Evolutionary conservation across 2,329 filamentous ascomycete species (phyloP).

Genomic region (Neonectria hederae): DNA sequence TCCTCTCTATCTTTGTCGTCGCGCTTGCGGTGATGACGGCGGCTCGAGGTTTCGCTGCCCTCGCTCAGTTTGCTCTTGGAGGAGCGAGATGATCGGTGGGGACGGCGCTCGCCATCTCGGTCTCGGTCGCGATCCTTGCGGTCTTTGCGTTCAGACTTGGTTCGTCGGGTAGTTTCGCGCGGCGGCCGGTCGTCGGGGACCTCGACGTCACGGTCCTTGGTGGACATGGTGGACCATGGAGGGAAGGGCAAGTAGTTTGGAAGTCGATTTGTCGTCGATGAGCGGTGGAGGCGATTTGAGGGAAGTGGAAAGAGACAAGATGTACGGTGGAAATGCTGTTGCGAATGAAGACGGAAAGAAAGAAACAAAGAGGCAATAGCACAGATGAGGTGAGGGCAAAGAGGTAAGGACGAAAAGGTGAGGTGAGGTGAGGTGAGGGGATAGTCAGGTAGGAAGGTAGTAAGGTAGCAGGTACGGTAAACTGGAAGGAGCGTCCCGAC

Average conservation of each 20-base stretch:
- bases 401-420: not conserved
- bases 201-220: constrained; percentile 55
- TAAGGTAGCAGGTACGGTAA: constrained; percentile 19
- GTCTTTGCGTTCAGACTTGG: constrained; percentile 52
- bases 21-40: constrained; percentile 43
- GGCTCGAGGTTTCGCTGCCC: constrained; percentile 53
- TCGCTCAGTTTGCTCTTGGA: constrained; percentile 53
- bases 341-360: constrained; percentile 17
- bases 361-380: constrained; percentile 2
- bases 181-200: constrained; percentile 49
- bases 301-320: constrained; percentile 20
- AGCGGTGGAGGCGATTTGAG: constrained; percentile 9
- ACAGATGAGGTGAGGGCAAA: constrained; percentile 18
- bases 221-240: constrained; percentile 51
- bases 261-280: constrained; percentile 10
- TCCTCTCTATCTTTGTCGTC: constrained; percentile 49
- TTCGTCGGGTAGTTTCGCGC: constrained; percentile 53
- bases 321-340: constrained; percentile 2
- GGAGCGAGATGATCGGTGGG: constrained; percentile 53
- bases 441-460: constrained; percentile 24
- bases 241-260: not conserved
- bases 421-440: constrained; percentile 31
- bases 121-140: constrained; percentile 48
- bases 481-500: constrained; percentile 28
- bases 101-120: constrained; percentile 47